Base-by-base conservation (phyloP, 2,329 filamentous ascomycete genomes). In the Colletotrichum sp. region DNA sequence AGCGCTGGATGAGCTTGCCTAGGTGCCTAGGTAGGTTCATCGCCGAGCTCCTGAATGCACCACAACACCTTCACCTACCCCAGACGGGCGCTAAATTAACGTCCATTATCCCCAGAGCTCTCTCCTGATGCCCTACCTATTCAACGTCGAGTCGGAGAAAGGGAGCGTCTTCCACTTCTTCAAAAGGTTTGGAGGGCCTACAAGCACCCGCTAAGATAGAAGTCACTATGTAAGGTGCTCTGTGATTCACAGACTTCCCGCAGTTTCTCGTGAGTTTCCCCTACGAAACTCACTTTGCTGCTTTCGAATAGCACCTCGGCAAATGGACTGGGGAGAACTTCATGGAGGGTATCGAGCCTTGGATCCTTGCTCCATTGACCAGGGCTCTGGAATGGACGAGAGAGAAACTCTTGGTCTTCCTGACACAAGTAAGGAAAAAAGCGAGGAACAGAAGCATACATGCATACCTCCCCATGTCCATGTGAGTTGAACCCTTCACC, bases 351-450 rank as follows among this genome's bases (percentile, higher is more conserved):
- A 65, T 82, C 2, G 80, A 82, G 64, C 78, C 78, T 3, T 38
- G 81, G 6, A 81, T 79, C 1, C 72, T 81, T 66, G 80, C 78
- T 1, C 76, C 79, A 13, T 80, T 83, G 11, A 82, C 81, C 1
- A 75, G 78, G 31, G 75, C 76, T 3, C 59, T 78, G 4, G 74
- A 62, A 18, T 33, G 33, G 31, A 36, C n/a, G 33, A 62, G 33
- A 62, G 18, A 62, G 12, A n/a, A 36, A 15, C 33, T 34, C 47
- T 15, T n/a, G 16, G 15, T 27, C 16, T 29, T 36, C 31, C 29
- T 62, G 13, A 36, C 21, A 13, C 18, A 62, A n/a, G n/a, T 11
- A 34, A 4, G 57, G 33, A 27, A 24, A 21, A 24, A 6, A 43
- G 1, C 31, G 55, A 58, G 16, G n/a, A 29, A 58, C 11, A 58